Conservation (phyloP, 495 filamentous ascomycete genomes). For the Xylaria acuta region DNA sequence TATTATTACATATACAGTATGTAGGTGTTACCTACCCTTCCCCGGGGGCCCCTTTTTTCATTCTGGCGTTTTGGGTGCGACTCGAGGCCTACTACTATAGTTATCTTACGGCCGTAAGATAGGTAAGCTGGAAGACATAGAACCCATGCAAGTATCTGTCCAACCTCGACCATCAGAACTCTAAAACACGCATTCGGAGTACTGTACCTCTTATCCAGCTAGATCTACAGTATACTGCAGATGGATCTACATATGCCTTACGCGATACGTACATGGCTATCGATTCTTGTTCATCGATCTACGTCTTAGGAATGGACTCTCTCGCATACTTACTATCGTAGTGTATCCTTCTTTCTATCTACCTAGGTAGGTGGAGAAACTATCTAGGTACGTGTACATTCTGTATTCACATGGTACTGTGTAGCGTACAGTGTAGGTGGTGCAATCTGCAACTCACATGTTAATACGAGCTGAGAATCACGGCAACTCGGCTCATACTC, state of each 20-base stretch:
- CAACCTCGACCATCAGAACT: neutral
- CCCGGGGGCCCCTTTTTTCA: neutral
- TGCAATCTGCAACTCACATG: neutral
- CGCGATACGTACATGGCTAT: conserved; percentile 8
- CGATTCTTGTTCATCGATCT: conserved; percentile 6
- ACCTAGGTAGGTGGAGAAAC: conserved; percentile 4
- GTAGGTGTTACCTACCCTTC: neutral
- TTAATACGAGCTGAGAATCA: neutral
- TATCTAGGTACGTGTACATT: neutral
- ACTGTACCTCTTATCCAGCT: neutral
- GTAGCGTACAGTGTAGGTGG: neutral
- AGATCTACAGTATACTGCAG: neutral
- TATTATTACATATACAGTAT: too few relatives aligned
- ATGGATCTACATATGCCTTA: conserved; percentile 12
- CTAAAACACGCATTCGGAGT: neutral
- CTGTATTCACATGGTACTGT: too few relatives aligned
- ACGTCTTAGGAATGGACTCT: neutral
- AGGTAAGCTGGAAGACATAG: neutral
- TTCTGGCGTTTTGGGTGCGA: neutral
- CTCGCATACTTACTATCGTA: neutral
- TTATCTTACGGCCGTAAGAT: neutral
- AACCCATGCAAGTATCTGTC: neutral
- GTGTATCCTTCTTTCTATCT: neutral
- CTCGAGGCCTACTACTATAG: neutral
- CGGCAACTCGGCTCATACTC: neutral